Conservation (phyloP, 257 asterid genomes). For the Solanum virginianum region DNA sequence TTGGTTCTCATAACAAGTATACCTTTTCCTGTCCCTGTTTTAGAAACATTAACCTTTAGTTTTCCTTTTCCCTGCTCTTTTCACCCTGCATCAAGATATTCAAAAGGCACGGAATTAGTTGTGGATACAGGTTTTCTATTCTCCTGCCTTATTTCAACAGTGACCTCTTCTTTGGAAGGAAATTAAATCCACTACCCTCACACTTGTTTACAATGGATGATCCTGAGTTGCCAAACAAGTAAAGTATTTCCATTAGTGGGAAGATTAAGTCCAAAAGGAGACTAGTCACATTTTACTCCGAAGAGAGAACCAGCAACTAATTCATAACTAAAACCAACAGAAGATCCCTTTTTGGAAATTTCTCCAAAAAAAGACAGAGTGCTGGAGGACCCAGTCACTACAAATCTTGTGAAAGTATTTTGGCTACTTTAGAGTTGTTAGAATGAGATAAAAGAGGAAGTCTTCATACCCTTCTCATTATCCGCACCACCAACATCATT, state of each 20-base stretch:
- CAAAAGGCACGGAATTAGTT: slow-evolving; percentile 34
- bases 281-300: background rate
- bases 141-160: slow-evolving; percentile 64
- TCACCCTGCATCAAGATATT: slow-evolving; percentile 38
- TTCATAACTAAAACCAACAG: background rate
- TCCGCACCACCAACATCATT: slow-evolving; percentile 19
- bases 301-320: background rate
- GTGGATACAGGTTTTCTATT: slow-evolving; percentile 48
- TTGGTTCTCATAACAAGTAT: slow-evolving; percentile 74
- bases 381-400: slow-evolving; percentile 69
- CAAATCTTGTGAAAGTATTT: slow-evolving; percentile 74
- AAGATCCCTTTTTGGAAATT: slow-evolving; percentile 28
- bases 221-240: slow-evolving; percentile 28
- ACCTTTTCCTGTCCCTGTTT: slow-evolving; percentile 42
- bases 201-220: slow-evolving; percentile 14
- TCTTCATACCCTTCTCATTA: slow-evolving; percentile 33
- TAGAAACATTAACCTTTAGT: slow-evolving; percentile 56
- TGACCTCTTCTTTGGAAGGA: background rate
- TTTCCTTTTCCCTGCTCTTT: slow-evolving; percentile 98
- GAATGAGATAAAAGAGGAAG: slow-evolving; percentile 65
- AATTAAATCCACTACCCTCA: slow-evolving; percentile 20
- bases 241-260: slow-evolving; percentile 23
- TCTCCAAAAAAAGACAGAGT: slow-evolving; percentile 70
- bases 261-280: background rate
- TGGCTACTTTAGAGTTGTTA: slow-evolving; percentile 64